Base-by-base conservation (phyloP, 441 rosid species). In the Euphorbia celastroides region DNA sequence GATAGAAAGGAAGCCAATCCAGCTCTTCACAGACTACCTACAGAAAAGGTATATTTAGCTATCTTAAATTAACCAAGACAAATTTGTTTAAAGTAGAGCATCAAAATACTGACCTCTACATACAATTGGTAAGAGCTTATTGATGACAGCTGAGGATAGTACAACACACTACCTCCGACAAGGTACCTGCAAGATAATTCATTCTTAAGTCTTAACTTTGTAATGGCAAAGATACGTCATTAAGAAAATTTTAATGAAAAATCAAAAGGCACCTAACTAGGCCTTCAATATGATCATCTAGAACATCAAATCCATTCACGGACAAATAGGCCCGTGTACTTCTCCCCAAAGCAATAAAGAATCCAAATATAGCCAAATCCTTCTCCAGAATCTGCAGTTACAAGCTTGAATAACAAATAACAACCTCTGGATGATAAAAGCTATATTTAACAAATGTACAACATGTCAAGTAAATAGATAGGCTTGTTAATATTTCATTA, bases 11-110 rank as follows among this genome's bases (percentile, higher is more conserved):
- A 78, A 95, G 88, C 98, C 98, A 95, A 36, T 92, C 99, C 75
- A 95, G 85, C 84, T 92, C 99, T 80, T 95, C 99, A 66, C 99
- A 88, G 36, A 88, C 99, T 67, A 95, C 99, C 99, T 95, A 74
- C 70, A n/a, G 52, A 75, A 69, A 70, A 51, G 56, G 57, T 23
- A 76, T 12, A 36, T 23, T 76, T 46, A 70, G 61, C 20, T 19
- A 65, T 51, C 71, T 27, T 17, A 73, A 25, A 59, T 56, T 60
- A 67, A 66, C 63, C 60, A 34, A 73, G 55, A 68, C 42, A 68
- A 16, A 54, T 69, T 50, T 30, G 57, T 75, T 20, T 60, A 57
- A 65, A 67, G 58, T 57, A 42, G 66, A 42, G 77, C 54, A 20
- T 57, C 78, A 16, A 62, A 56, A 68, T 65, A 70, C 88, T 77